Evolutionary conservation across 140 eudicot species (phyloP).

Genomic region (Oenanthe javanica): DNA sequence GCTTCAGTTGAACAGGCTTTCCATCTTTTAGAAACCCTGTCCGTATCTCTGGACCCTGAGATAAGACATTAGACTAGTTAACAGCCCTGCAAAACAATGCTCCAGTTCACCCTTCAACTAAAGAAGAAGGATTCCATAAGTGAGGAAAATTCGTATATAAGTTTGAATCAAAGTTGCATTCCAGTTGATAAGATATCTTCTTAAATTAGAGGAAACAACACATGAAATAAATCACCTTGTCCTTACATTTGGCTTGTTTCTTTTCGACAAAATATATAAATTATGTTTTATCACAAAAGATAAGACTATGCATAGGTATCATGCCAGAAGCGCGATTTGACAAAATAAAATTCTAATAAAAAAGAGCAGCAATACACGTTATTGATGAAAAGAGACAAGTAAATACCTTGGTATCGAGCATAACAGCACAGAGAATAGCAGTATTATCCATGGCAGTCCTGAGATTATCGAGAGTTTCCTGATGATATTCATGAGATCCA

Average conservation of each 20-base stretch:
- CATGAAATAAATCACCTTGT: neutral
- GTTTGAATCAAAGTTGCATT: neutral
- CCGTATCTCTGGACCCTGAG: constrained; percentile 82
- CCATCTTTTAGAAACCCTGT: constrained; percentile 73
- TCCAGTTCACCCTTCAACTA: neutral
- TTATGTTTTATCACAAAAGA: neutral
- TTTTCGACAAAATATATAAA: neutral
- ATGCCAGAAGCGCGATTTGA: neutral
- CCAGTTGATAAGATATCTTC: neutral
- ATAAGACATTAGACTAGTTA: neutral
- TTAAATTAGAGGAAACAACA: neutral
- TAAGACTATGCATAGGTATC: neutral
- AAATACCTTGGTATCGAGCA: constrained; percentile 7
- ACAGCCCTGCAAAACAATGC: neutral
- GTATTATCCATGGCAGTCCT: constrained; percentile 9
- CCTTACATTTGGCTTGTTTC: neutral
- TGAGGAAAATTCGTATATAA: neutral
- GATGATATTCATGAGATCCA: constrained; percentile 10
- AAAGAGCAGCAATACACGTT: neutral
- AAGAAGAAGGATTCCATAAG: neutral
- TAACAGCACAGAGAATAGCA: constrained; percentile 9
- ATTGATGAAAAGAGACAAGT: neutral
- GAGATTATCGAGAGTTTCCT: constrained; percentile 12
- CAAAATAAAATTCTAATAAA: neutral
- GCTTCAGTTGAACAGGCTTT: constrained; percentile 62